Evolutionary conservation across 345 rosid genomes (phyloP), one percentile per base, ranked within the genome.

Genomic region (Aegle marmelos): DNA sequence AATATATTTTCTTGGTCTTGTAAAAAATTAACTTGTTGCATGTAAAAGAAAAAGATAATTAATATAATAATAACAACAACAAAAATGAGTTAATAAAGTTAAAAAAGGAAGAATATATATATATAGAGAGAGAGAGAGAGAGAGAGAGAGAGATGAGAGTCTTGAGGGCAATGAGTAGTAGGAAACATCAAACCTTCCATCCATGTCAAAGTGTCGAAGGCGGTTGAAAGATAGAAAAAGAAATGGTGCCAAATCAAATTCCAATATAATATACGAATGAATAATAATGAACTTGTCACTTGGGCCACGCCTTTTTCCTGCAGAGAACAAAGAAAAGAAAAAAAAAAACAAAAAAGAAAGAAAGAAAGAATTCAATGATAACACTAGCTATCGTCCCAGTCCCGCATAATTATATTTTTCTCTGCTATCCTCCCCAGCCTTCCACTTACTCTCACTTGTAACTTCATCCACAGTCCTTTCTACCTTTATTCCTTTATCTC

Each of bases 391-490:
- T 45, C 50, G 50, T 54, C 54, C 54, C 54, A 68, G 5, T 54
- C 72, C 33, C 57, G 8, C 60, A 21, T 70, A 7, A 13, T 27
- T 16, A 69, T 13, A 37, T 60, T 60, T 66, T 36, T 74, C 77
- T 61, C 68, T 27, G 57, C 77, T 60, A 73, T 76, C 68, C 68
- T 53, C 41, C 82, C 83, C 84, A 78, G 76, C 81, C 77, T 27
- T 61, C 77, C 77, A 82, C 87, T 87, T 76, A 82, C 68, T 60
- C 34, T 58, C 77, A 39, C 39, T 34, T 21, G 68, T 82, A 81
- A 76, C 86, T 62, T 33, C 83, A 73, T 65, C 33, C 63, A 82
- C 84, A 31, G 56, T 8, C 6, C 45, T 59, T 33, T 9, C 9
- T 45, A 28, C 27, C 59, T 45, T 39, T 39, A 39, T 27, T 31